Percentiles rank a stretch among this genome's conserved stretches.
Evolutionary conservation across 163 green algal genomes (phyloP).

Genomic region (Scenedesmus sp.): DNA sequence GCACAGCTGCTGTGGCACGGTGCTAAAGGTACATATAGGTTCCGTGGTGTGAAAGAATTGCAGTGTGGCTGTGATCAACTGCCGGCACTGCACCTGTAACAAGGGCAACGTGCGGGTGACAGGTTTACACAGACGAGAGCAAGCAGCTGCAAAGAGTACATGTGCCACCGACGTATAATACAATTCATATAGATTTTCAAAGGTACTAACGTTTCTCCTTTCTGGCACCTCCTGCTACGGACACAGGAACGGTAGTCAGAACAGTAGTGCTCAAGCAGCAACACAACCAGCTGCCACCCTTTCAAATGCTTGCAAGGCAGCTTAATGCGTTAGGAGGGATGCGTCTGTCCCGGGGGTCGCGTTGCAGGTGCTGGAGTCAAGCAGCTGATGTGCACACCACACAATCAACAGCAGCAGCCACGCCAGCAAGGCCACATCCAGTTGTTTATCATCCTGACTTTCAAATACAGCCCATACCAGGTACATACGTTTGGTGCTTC

Average conservation of each 20-base stretch:
- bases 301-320: neutral
- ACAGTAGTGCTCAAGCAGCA: neutral
- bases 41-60: neutral
- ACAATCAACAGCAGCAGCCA: neutral
- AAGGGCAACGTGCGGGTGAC: neutral
- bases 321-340: neutral
- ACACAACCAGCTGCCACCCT: neutral
- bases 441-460: slow-evolving; percentile 69
- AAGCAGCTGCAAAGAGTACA: neutral
- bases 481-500: neutral
- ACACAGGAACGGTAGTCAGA: neutral
- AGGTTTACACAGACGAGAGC: neutral
- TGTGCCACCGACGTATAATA: too few relatives aligned
- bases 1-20: neutral
- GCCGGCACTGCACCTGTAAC: neutral
- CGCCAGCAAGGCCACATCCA: neutral
- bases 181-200: too few relatives aligned
- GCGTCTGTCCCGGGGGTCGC: neutral
- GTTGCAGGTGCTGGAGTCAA: neutral
- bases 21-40: neutral
- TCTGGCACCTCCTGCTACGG: neutral
- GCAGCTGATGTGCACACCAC: neutral
- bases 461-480: slow-evolving; percentile 62
- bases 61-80: neutral
- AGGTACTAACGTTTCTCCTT: too few relatives aligned